Evolutionary conservation across 2,329 filamentous ascomycete genomes (phyloP).

Genomic region (Fusarium sp.): DNA sequence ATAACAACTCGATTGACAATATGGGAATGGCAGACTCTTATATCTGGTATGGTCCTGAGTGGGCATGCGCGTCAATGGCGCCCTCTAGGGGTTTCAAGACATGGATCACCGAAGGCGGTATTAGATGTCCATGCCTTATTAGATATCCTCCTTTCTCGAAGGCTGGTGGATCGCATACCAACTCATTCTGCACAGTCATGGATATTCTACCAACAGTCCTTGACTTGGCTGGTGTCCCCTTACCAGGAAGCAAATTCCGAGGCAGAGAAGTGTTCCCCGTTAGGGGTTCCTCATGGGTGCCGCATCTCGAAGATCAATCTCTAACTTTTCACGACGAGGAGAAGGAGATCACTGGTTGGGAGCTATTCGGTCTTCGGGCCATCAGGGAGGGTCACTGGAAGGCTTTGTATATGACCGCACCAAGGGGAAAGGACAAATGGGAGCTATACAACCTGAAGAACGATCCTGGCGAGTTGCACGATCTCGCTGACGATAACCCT

Average conservation of each 20-base stretch:
- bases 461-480: conserved; percentile 17
- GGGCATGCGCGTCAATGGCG: conserved; percentile 57
- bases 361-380: conserved; percentile 63
- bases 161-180: conserved; percentile 47
- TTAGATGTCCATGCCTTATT: conserved; percentile 28
- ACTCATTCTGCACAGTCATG: conserved; percentile 56
- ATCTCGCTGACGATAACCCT: conserved; percentile 5
- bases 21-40: conserved; percentile 66
- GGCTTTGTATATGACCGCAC: conserved; percentile 45
- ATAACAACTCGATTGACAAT: conserved; percentile 63
- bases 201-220: conserved; percentile 61
- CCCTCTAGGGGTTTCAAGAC: conserved; percentile 52
- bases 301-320: conserved; percentile 45
- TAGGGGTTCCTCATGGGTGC: conserved; percentile 52
- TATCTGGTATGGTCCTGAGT: conserved; percentile 69
- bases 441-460: conserved; percentile 22
- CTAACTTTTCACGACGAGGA: conserved; percentile 55
- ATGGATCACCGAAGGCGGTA: conserved; percentile 44
- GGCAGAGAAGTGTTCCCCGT: conserved; percentile 61
- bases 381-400: conserved; percentile 67
- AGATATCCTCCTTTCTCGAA: conserved; percentile 45
- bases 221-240: conserved; percentile 56
- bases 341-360: conserved; percentile 65
- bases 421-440: conserved; percentile 25
- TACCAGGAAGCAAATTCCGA: conserved; percentile 49